phyloP scores from a whole-genome alignment of 345 rosid genomes.

The Arabidopsis arenosa region DNA sequence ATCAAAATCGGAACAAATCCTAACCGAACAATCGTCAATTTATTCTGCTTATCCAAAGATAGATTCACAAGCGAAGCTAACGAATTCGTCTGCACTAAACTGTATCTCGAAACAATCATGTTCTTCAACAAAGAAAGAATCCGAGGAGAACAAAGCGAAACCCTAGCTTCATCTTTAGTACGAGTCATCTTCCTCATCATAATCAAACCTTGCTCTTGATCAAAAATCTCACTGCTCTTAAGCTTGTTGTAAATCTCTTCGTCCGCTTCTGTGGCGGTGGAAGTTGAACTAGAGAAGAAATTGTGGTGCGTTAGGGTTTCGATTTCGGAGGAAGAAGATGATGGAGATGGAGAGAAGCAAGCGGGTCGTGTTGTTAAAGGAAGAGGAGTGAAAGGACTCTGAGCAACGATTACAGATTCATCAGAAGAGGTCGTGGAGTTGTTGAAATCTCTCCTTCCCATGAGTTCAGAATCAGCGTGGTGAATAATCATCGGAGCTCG shows the following conservation, averaged over 20 bases:
- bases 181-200: slow-evolving; percentile 45
- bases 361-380: slow-evolving; percentile 79
- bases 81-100: slow-evolving; percentile 38
- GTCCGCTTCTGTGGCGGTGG: slow-evolving; percentile 34
- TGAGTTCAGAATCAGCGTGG: slow-evolving; percentile 65
- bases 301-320: slow-evolving; percentile 33
- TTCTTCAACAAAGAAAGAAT: slow-evolving; percentile 23
- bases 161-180: slow-evolving; percentile 38
- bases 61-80: slow-evolving; percentile 77
- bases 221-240: slow-evolving; percentile 19
- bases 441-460: slow-evolving; percentile 45
- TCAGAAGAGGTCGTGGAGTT: slow-evolving; percentile 59
- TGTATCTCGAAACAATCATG: slow-evolving; percentile 40
- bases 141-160: slow-evolving; percentile 32
- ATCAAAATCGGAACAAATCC: slow-evolving; percentile 74
- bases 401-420: slow-evolving; percentile 59
- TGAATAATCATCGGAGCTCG: slow-evolving; percentile 47
- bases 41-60: slow-evolving; percentile 68
- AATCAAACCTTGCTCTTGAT: slow-evolving; percentile 45
- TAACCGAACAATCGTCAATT: slow-evolving; percentile 70
- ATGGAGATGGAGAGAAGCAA: slow-evolving; percentile 72
- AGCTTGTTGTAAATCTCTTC: slow-evolving; percentile 44
- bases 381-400: slow-evolving; percentile 67
- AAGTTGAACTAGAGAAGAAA: slow-evolving; percentile 20
- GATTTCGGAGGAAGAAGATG: slow-evolving; percentile 57